Evolutionary conservation across 768 basidiomycete genomes (phyloP).

Genomic region (Leucocoprinus birnbaumii): DNA sequence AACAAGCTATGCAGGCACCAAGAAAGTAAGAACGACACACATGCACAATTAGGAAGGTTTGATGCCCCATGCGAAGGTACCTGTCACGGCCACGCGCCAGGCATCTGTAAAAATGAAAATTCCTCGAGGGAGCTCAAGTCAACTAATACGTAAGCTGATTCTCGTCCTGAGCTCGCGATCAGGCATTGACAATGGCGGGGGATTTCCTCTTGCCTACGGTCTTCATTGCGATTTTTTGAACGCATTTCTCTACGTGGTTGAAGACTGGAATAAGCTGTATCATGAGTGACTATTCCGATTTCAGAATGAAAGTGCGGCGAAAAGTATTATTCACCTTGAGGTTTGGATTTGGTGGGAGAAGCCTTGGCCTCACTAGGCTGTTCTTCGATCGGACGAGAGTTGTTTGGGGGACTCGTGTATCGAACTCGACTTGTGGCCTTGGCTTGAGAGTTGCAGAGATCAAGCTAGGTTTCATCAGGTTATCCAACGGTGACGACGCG

Average conservation of each 20-base stretch:
- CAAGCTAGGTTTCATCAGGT: neutral
- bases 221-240: neutral
- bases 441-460: neutral
- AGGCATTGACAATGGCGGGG: neutral
- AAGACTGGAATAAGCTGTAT: conserved; percentile 1
- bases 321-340: neutral
- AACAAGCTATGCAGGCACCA: no score
- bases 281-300: neutral
- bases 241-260: neutral
- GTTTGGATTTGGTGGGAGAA: neutral
- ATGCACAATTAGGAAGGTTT: no score
- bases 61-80: no score
- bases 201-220: neutral
- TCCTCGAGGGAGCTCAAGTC: neutral
- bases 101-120: neutral
- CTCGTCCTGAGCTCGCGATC: neutral
- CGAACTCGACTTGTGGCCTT: neutral
- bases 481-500: neutral
- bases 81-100: no score
- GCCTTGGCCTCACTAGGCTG: neutral
- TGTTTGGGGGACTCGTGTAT: neutral
- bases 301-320: neutral
- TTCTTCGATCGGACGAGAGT: neutral
- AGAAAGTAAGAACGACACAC: no score
- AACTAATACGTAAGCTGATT: neutral